Percentiles rank a stretch among this genome's conserved stretches.
Conservation (phyloP, 352 stramenopile species). For the Pseudoperonospora humuli region DNA sequence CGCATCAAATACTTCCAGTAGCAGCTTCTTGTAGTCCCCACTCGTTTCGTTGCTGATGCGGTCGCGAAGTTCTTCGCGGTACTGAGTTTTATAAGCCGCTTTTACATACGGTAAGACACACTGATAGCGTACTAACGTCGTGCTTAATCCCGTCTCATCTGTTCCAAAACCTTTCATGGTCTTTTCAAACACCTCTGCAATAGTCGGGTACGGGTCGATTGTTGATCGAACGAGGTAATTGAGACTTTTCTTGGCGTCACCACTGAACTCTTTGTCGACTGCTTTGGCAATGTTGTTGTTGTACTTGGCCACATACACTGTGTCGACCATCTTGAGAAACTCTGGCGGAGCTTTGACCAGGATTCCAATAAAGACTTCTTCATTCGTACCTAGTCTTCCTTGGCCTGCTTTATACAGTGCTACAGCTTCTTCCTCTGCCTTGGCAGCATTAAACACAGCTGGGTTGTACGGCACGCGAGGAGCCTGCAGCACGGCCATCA, state of each 20-base stretch:
- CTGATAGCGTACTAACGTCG: constrained; percentile 52
- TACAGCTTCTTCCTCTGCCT: constrained; percentile 43
- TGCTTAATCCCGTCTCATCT: constrained; percentile 50
- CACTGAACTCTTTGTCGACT: constrained; percentile 53
- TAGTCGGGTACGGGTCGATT: constrained; percentile 55
- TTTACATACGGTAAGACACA: constrained; percentile 46
- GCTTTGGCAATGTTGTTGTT: constrained; percentile 47
- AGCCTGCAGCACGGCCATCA: constrained; percentile 34
- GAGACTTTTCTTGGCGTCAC: constrained; percentile 39
- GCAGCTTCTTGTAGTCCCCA: constrained; percentile 52
- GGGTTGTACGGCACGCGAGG: constrained; percentile 34
- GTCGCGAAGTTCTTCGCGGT: constrained; percentile 51
- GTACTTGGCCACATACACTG: constrained; percentile 46
- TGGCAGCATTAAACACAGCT: constrained; percentile 39
- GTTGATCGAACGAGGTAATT: constrained; percentile 45
- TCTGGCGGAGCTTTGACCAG: constrained; percentile 30
- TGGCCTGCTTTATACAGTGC: constrained; percentile 60
- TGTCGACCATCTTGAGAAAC: constrained; percentile 38
- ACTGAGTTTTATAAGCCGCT: constrained; percentile 43
- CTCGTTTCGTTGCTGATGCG: constrained; percentile 52
- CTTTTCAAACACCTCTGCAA: constrained; percentile 63
- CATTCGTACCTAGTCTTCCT: constrained; percentile 55
- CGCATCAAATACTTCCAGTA: constrained; percentile 64
- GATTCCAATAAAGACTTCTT: constrained; percentile 46
- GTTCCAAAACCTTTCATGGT: constrained; percentile 69